Base-by-base conservation (phyloP, 495 filamentous ascomycete species). In the Collariella sp. region DNA sequence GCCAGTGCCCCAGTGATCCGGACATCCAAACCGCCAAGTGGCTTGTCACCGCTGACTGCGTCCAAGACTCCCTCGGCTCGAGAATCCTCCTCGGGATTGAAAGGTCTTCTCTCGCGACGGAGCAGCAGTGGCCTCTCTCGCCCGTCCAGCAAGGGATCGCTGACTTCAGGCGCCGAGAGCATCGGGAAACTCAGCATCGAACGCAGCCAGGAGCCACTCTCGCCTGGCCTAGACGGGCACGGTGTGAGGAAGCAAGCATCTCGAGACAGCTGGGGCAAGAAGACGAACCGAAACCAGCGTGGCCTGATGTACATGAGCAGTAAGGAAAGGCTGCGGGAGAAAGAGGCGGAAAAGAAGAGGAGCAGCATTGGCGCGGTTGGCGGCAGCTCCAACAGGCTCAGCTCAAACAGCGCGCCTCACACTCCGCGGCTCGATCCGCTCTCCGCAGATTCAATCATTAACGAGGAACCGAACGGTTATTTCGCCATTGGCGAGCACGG, bases 1-100 rank as follows among this genome's bases (percentile, higher is more conserved):
- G 90, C 91, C 7, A 79, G 82, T 57, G 75, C 88, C 13, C 91
- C 91, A 16, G 84, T 93, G 20, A 83, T 96, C 65, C 83, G 87
- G 52, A 96, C 91, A 44, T 81, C 89, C 46, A 89, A 89, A 67
- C 86, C 85, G 18, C 87, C 89, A 3, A 86, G 82, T 34, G 85
- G 84, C 16, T 76, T 81, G 57, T 86, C 82, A 2, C 66, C 77
- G n/a, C 66, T 88, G 43, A 88, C 87, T 18, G 82, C 78, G 70
- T 73, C 77, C 59, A 69, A 62, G 36, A 65, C 64, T 54, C 56
- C 70, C n/a, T 40, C 65, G 23, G 58, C 64, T 42, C 68, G 76
- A 31, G 72, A 79, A 46, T 62, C 63, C 46, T 62, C 63, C 15
- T 59, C 67, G n/a, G 71, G 72, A 6, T 52, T 76, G n/a, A 68